Conservation (phyloP, 495 filamentous ascomycete genomes). For the Penicillium desertorum region DNA sequence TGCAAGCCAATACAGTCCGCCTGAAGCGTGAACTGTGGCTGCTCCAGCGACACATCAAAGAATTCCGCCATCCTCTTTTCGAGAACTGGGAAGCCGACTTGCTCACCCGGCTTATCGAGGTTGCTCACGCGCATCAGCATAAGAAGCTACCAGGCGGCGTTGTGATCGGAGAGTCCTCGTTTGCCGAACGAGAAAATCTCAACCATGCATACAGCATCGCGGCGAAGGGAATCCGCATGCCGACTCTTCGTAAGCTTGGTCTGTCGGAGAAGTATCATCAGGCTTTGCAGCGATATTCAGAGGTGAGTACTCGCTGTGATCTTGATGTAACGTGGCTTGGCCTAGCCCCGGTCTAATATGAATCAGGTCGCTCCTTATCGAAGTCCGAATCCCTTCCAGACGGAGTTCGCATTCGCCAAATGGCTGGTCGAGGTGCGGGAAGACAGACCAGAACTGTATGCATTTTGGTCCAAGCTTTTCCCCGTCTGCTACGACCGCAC, state of each 20-base stretch:
- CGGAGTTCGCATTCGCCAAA: constrained; percentile 36
- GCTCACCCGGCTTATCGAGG: constrained; percentile 41
- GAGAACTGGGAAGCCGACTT: constrained; percentile 42
- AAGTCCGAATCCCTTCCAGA: constrained; percentile 34
- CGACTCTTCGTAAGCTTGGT: constrained; percentile 29
- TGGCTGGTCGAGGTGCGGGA: constrained; percentile 35
- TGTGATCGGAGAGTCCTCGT: constrained; percentile 17
- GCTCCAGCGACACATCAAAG: constrained; percentile 33
- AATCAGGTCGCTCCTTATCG: constrained; percentile 36
- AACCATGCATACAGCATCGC: constrained; percentile 30
- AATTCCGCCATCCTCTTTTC: constrained; percentile 32
- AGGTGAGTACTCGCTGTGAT: constrained; percentile 23
- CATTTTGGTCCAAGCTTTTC: constrained; percentile 40
- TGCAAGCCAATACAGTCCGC: constrained; percentile 22
- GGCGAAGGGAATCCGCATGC: constrained; percentile 26
- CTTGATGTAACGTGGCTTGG: not conserved
- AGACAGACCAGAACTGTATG: constrained; percentile 25
- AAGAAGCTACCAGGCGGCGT: constrained; percentile 27
- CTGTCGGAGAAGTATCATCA: constrained; percentile 28
- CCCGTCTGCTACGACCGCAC: constrained; percentile 39
- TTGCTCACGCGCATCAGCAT: constrained; percentile 29
- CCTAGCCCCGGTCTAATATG: constrained; percentile 13
- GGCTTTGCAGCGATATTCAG: constrained; percentile 35
- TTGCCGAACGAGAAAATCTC: constrained; percentile 24
- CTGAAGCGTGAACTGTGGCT: constrained; percentile 31